These are phyloP conservation scores for Glomus cerebriforme DNA, from an alignment of 192 early-diverging fungal genomes.

Conservation along the genomic window DNA sequence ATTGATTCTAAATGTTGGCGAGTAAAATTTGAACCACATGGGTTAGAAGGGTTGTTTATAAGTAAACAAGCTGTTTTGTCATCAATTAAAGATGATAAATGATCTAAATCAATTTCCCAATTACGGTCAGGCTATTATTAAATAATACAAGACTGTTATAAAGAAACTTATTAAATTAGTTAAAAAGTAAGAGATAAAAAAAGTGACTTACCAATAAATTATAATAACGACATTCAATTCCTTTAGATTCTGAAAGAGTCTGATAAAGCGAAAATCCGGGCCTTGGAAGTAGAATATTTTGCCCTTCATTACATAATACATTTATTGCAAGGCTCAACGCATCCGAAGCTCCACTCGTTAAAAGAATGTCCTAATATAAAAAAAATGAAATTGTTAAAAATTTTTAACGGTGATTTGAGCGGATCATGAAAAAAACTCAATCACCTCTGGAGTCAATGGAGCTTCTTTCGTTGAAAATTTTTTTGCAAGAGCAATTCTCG, in stretches of 20 bases:
- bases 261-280: slow-evolving; percentile 90
- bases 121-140: slow-evolving; percentile 63
- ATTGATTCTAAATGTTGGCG: slow-evolving; percentile 71
- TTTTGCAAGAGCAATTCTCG: slow-evolving; percentile 76
- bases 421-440: background rate
- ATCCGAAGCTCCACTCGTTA: slow-evolving; percentile 80
- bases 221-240: slow-evolving; percentile 79
- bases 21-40: slow-evolving; percentile 86
- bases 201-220: slow-evolving; percentile 60
- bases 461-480: slow-evolving; percentile 70
- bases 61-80: slow-evolving; percentile 76
- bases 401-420: background rate
- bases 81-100: slow-evolving; percentile 81
- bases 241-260: slow-evolving; percentile 74
- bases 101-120: slow-evolving; percentile 84
- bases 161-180: background rate
- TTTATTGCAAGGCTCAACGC: slow-evolving; percentile 73
- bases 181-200: background rate
- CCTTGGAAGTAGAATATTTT: slow-evolving; percentile 83
- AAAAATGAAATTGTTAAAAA: background rate
- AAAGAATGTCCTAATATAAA: slow-evolving; percentile 66
- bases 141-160: background rate
- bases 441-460: slow-evolving; percentile 54
- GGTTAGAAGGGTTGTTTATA: slow-evolving; percentile 93
- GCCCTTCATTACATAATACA: slow-evolving; percentile 73